Evolutionary conservation across 768 basidiomycete species (phyloP).

Genomic region (Coprinellus micaceus): DNA sequence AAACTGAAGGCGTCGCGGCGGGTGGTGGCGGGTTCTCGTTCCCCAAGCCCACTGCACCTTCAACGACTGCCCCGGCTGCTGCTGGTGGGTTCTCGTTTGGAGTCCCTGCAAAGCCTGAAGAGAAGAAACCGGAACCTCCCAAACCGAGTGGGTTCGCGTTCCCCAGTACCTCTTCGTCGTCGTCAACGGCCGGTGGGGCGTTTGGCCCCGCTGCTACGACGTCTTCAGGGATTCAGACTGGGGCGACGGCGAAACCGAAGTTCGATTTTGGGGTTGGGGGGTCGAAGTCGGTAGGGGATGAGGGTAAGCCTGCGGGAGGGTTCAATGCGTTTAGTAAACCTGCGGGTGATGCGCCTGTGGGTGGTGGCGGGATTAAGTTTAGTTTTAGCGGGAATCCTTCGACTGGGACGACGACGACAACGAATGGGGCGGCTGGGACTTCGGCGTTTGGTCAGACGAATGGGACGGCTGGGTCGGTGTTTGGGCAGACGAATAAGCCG

Average conservation of each 20-base stretch:
- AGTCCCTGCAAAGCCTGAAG: not conserved
- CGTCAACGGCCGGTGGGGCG: not conserved
- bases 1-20: not conserved
- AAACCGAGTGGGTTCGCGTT: not conserved
- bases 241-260: conserved; percentile 8
- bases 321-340: not conserved
- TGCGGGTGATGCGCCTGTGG: not conserved
- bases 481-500: too few relatives aligned
- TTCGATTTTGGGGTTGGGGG: conserved; percentile 4
- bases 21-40: not conserved
- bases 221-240: conserved; percentile 9
- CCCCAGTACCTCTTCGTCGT: too few relatives aligned
- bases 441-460: not conserved
- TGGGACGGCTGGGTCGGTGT: not conserved
- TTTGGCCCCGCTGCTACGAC: conserved; percentile 1
- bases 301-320: not conserved
- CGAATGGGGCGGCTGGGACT: not conserved
- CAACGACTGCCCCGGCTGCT: not conserved
- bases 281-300: not conserved
- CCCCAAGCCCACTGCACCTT: not conserved
- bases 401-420: not conserved
- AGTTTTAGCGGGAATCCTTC: not conserved
- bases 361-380: too few relatives aligned
- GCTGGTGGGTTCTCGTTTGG: not conserved
- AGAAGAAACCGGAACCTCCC: not conserved